Conservation (phyloP, 176 grass and related monocot species). For the Alloteropsis semialata region DNA sequence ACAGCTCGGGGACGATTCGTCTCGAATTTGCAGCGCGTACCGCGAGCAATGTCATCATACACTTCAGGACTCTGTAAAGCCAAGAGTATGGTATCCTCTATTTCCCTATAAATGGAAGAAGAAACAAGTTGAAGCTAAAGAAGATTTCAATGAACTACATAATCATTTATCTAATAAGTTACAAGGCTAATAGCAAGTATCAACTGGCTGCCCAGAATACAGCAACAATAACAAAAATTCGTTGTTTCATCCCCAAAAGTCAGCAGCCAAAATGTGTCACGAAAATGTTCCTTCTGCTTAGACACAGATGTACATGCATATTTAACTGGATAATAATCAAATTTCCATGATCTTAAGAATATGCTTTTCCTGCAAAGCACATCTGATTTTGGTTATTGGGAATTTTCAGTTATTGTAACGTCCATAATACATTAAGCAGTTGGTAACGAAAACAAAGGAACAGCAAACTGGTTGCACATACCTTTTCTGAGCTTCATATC, state of each 20-base stretch:
- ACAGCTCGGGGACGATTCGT: conserved; percentile 87
- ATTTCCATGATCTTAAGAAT: not conserved
- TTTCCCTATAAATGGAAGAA: conserved; percentile 62
- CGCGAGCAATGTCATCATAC: conserved; percentile 90
- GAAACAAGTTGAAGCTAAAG: not conserved
- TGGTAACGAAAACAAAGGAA: not conserved
- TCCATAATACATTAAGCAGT: not conserved
- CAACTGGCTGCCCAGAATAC: not conserved
- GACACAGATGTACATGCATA: not conserved
- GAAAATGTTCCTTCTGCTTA: not conserved
- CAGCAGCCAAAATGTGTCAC: conserved; percentile 1
- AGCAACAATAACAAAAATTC: not conserved
- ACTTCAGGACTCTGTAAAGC: conserved; percentile 86
- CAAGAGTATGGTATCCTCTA: conserved; percentile 93
- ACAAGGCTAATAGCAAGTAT: not conserved
- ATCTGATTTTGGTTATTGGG: not conserved
- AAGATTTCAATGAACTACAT: not conserved
- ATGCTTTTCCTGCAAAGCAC: not conserved
- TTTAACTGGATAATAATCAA: not conserved
- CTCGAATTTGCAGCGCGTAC: conserved; percentile 86
- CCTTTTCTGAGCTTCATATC: conserved; percentile 92
- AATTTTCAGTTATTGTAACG: not conserved
- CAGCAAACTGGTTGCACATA: conserved; percentile 4
- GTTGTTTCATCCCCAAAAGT: not conserved
- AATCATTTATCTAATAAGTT: not conserved